Percentiles rank a stretch among this genome's conserved stretches.
phyloP scores from a whole-genome alignment of 176 grass and related monocot species.

The Oryza meyeriana region DNA sequence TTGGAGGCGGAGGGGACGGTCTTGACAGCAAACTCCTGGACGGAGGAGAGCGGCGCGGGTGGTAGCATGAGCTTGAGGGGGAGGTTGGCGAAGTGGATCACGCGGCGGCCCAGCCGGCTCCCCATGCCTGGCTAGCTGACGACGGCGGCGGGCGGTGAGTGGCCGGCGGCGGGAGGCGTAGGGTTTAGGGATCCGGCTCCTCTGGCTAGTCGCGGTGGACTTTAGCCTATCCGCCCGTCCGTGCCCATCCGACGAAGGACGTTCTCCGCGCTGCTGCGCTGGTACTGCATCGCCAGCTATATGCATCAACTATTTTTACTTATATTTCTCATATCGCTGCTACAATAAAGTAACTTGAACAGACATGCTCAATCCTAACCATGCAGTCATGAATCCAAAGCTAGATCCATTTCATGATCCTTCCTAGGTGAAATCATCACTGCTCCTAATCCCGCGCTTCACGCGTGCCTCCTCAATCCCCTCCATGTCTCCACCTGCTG shows the following conservation, averaged over 20 bases:
- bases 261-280: no score
- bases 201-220: background rate
- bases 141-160: background rate
- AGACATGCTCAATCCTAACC: no score
- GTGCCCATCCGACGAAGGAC: background rate
- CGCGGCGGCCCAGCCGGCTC: slow-evolving; percentile 80
- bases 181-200: background rate
- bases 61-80: slow-evolving; percentile 87
- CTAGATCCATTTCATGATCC: no score
- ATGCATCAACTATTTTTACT: no score
- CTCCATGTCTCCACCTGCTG: no score
- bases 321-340: no score
- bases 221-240: background rate
- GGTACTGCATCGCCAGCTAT: no score
- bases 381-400: no score
- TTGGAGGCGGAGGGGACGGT: slow-evolving; percentile 96
- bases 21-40: slow-evolving; percentile 83
- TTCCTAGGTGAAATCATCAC: no score
- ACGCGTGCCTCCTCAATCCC: no score
- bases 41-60: slow-evolving; percentile 70
- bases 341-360: no score
- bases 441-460: no score
- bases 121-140: slow-evolving; percentile 48
- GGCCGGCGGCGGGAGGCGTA: background rate
- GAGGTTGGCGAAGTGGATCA: slow-evolving; percentile 91